Evolutionary conservation across 1,284 basidiomycete species (phyloP).

Genomic region (Cryptococcus sp.): DNA sequence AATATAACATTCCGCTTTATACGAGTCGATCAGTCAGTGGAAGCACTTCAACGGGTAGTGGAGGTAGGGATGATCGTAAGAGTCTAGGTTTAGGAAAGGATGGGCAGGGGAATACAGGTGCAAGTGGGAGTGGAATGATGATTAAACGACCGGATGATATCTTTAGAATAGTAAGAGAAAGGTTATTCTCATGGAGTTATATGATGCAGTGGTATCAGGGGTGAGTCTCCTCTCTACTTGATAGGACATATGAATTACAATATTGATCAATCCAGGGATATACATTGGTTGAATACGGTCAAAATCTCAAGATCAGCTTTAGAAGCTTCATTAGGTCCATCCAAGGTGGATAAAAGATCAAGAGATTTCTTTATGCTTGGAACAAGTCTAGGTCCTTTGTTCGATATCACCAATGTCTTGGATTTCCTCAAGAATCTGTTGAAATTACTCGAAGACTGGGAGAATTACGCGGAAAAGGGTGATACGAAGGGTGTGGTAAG

Average conservation of each 20-base stretch:
- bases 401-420: slow-evolving; percentile 44
- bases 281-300: slow-evolving; percentile 47
- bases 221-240: slow-evolving; percentile 15
- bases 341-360: slow-evolving; percentile 37
- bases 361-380: slow-evolving; percentile 48
- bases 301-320: slow-evolving; percentile 32
- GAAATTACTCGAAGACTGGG: slow-evolving; percentile 50
- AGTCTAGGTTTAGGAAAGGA: background rate
- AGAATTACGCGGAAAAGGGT: slow-evolving; percentile 42
- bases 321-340: slow-evolving; percentile 34
- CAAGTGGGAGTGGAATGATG: background rate
- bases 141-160: slow-evolving; percentile 37
- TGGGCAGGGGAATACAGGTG: slow-evolving; percentile 5
- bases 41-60: background rate
- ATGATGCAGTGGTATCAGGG: slow-evolving; percentile 45
- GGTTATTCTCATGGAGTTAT: slow-evolving; percentile 40
- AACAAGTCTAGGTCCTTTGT: slow-evolving; percentile 46
- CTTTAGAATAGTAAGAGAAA: slow-evolving; percentile 31
- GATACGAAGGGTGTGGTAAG: slow-evolving; percentile 39
- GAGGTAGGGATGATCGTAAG: slow-evolving; percentile 3
- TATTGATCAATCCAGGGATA: slow-evolving; percentile 21
- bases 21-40: background rate
- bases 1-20: background rate
- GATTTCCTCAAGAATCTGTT: slow-evolving; percentile 48
- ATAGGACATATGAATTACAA: background rate